Conservation (phyloP, 257 asterid species). For the Vinca minor region DNA sequence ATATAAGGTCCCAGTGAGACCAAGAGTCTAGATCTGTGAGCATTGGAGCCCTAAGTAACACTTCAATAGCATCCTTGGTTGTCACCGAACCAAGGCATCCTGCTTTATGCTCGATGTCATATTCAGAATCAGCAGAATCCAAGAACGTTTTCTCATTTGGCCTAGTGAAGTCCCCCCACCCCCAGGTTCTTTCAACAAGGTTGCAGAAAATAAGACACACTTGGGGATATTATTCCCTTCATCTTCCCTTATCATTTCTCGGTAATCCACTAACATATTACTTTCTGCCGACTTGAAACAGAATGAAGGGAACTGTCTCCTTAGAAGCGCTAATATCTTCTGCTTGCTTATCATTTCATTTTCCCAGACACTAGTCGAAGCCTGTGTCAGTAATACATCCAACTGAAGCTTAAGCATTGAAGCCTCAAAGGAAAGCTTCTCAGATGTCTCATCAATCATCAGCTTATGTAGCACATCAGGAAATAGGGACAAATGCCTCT, state of each 20-base stretch:
- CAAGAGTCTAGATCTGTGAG: constrained; percentile 63
- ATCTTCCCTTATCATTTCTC: constrained; percentile 28
- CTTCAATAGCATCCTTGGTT: constrained; percentile 60
- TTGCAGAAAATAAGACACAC: constrained; percentile 62
- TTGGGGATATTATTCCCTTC: constrained; percentile 29
- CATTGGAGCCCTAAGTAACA: constrained; percentile 78
- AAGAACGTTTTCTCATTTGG: constrained; percentile 24
- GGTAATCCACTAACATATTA: constrained; percentile 27
- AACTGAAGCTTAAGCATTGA: constrained; percentile 61
- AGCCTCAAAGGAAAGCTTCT: constrained; percentile 50
- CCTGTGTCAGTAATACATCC: constrained; percentile 64
- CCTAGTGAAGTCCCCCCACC: constrained; percentile 26
- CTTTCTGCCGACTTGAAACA: constrained; percentile 47
- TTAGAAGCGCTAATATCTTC: constrained; percentile 50
- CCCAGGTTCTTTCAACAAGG: constrained; percentile 35
- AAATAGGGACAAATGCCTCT: constrained; percentile 48
- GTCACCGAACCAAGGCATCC: constrained; percentile 38
- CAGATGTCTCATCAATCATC: constrained; percentile 34
- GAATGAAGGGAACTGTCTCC: constrained; percentile 69
- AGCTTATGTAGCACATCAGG: constrained; percentile 41
- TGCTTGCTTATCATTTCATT: constrained; percentile 33
- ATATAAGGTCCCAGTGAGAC: constrained; percentile 83
- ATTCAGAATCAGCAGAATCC: constrained; percentile 24
- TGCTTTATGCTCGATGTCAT: constrained; percentile 23
- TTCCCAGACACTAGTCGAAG: constrained; percentile 40